Evolutionary conservation across 2,329 filamentous ascomycete genomes (phyloP).

Genomic region (Alternaria brassicae): DNA sequence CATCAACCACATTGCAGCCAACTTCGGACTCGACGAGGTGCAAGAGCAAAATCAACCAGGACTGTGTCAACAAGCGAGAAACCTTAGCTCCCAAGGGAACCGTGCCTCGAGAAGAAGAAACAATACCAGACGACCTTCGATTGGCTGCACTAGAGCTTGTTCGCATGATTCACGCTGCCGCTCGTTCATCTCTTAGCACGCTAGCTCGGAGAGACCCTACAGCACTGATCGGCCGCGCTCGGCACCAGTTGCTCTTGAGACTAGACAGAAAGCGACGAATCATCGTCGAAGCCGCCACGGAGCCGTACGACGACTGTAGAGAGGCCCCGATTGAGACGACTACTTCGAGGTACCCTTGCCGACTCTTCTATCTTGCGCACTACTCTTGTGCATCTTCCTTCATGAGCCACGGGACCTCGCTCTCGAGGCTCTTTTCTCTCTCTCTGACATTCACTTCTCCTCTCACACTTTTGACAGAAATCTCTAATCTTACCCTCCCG

Average conservation of each 20-base stretch:
- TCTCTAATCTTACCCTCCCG: conserved; percentile 8
- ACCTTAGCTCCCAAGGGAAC: conserved; percentile 9
- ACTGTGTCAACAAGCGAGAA: conserved; percentile 4
- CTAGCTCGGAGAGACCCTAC: conserved; percentile 36
- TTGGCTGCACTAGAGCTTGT: conserved; percentile 30
- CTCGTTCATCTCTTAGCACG: conserved; percentile 34
- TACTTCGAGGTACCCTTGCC: conserved; percentile 23
- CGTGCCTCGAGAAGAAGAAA: conserved; percentile 15
- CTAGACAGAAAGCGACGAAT: conserved; percentile 33
- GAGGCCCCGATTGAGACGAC: conserved; percentile 29
- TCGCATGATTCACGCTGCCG: conserved; percentile 33
- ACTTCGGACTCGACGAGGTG: conserved; percentile 4
- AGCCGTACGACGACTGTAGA: conserved; percentile 39
- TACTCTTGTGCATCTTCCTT: conserved; percentile 19
- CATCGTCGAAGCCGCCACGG: conserved; percentile 24
- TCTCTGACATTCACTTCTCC: conserved; percentile 17
- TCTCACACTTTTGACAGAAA: conserved; percentile 11
- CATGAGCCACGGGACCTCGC: conserved; percentile 18
- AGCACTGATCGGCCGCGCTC: conserved; percentile 35
- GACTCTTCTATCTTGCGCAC: conserved; percentile 23
- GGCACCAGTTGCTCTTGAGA: conserved; percentile 39
- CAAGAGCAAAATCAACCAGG: conserved; percentile 6
- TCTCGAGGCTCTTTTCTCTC: conserved; percentile 10
- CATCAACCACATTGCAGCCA: conserved; percentile 6
- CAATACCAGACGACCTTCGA: conserved; percentile 16